Evolutionary conservation across 305 asterid species (phyloP).

Genomic region (Solanum hybrid): DNA sequence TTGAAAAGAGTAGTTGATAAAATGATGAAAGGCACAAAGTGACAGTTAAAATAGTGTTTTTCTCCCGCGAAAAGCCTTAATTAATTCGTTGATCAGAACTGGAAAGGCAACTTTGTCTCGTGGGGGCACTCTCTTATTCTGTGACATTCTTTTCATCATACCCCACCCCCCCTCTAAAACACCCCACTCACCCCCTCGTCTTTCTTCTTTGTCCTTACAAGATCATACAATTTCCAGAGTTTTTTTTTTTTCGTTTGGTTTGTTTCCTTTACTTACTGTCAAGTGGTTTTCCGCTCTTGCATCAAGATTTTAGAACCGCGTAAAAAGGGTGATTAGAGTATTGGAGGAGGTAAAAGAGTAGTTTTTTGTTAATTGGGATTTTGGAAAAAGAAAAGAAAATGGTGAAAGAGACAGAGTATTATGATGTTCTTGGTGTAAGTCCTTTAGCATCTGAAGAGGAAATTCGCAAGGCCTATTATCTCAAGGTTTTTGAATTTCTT

Average conservation of each 20-base stretch:
- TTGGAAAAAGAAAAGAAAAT: constrained; percentile 13
- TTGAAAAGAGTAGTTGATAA: constrained; percentile 10
- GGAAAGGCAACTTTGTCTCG: constrained; percentile 41
- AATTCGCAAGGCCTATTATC: constrained; percentile 75
- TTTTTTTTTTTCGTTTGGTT: not conserved
- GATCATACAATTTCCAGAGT: constrained; percentile 13
- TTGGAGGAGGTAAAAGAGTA: not conserved
- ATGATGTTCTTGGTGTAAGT: constrained; percentile 59
- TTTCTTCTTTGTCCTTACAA: not conserved
- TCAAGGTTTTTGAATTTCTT: constrained; percentile 35
- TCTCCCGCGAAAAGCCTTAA: constrained; percentile 62
- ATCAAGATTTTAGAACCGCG: not conserved
- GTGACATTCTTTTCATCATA: constrained; percentile 14
- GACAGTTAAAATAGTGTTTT: constrained; percentile 58
- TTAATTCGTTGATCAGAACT: constrained; percentile 35
- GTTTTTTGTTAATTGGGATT: not conserved
- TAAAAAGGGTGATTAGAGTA: not conserved
- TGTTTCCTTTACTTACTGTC: not conserved
- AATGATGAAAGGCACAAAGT: constrained; percentile 69
- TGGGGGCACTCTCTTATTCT: constrained; percentile 22
- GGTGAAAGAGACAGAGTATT: constrained; percentile 83
- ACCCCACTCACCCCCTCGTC: constrained; percentile 7
- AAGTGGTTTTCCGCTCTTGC: not conserved
- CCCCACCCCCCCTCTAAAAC: constrained; percentile 5
- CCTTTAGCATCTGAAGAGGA: constrained; percentile 68